These are phyloP conservation scores for Cupressus sempervirens DNA, from an alignment of 75 land plant genomes.

Conservation along the genomic window DNA sequence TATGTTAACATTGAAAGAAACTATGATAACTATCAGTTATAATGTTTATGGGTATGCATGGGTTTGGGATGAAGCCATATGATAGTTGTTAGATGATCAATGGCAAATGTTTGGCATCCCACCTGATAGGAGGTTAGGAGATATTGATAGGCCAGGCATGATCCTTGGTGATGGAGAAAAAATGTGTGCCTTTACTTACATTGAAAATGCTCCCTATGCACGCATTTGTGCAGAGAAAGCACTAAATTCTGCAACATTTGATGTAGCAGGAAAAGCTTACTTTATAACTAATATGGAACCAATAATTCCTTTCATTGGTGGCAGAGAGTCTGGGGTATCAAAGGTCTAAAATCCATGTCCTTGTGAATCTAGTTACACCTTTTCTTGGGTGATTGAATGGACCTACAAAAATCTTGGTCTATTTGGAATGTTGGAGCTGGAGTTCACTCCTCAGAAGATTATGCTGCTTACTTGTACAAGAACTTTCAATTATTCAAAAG, in stretches of 20 bases:
- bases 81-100: no score
- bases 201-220: slow-evolving; percentile 95
- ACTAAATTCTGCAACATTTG: slow-evolving; percentile 33
- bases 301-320: slow-evolving; percentile 68
- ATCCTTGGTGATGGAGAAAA: slow-evolving; percentile 89
- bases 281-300: slow-evolving; percentile 91
- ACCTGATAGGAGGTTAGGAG: no score
- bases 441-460: slow-evolving; percentile 76
- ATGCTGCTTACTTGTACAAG: slow-evolving; percentile 63
- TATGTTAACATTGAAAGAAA: no score
- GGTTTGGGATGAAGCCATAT: no score
- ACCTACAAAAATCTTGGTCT: slow-evolving; percentile 54
- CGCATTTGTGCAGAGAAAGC: slow-evolving; percentile 94
- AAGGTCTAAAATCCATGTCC: slow-evolving; percentile 73
- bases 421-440: slow-evolving; percentile 70
- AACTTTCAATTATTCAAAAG: slow-evolving; percentile 78
- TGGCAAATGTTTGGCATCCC: no score
- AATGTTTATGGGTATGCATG: no score
- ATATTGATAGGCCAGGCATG: no score
- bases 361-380: slow-evolving; percentile 66
- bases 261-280: slow-evolving; percentile 89
- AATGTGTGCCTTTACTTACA: slow-evolving; percentile 90
- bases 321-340: slow-evolving; percentile 93
- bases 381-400: slow-evolving; percentile 69
- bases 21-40: no score